Percentiles rank a stretch among this genome's conserved stretches.
These are phyloP conservation scores for Cryptosporidium muris DNA, from an alignment of 169 alveolate genomes.

Conservation along the genomic window DNA sequence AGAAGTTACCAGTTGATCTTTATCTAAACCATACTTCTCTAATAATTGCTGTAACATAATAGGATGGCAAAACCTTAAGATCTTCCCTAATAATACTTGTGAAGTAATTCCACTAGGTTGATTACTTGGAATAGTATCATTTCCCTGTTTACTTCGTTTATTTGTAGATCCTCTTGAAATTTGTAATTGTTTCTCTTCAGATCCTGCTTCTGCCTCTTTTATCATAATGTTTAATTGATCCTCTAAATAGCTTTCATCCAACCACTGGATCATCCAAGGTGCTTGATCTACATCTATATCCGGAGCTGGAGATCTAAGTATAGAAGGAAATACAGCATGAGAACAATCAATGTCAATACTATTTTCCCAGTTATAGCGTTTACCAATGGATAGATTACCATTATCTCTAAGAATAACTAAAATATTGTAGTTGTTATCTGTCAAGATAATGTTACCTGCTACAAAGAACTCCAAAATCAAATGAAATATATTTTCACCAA, in stretches of 20 bases:
- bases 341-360: constrained; percentile 19
- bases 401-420: constrained; percentile 80
- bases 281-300: background rate
- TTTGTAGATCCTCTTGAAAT: background rate
- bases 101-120: constrained; percentile 8
- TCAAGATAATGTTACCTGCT: constrained; percentile 90
- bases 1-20: constrained; percentile 5
- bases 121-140: background rate
- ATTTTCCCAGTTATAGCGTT: constrained; percentile 19
- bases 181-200: background rate
- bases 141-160: constrained; percentile 15
- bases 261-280: background rate
- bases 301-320: constrained; percentile 1
- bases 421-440: constrained; percentile 88
- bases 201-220: constrained; percentile 6
- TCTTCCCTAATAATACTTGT: constrained; percentile 15
- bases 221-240: constrained; percentile 33
- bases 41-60: constrained; percentile 20
- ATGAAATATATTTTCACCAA: constrained; percentile 89
- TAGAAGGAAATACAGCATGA: background rate
- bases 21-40: constrained; percentile 12
- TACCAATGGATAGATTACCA: constrained; percentile 36
- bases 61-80: constrained; percentile 36
- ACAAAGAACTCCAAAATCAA: constrained; percentile 91
- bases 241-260: constrained; percentile 6